Percentiles rank a stretch among this genome's conserved stretches.
phyloP scores from a whole-genome alignment of 163 green algal species.

The Picocystis sp. region DNA sequence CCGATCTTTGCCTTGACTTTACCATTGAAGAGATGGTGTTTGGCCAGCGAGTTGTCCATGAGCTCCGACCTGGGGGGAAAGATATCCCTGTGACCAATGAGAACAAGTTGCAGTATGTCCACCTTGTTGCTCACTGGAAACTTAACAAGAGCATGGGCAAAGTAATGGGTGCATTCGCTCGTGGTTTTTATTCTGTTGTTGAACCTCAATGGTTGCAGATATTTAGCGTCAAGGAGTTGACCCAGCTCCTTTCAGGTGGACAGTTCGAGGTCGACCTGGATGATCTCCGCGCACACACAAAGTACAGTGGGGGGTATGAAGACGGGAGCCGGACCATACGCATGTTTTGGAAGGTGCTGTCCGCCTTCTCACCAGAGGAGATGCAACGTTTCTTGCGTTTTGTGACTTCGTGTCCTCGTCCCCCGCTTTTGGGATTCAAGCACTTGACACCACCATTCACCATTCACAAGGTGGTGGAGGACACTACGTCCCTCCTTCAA shows the following conservation, averaged over 20 bases:
- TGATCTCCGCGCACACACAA: conserved; percentile 30
- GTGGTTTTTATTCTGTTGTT: conserved; percentile 24
- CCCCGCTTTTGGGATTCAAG: conserved; percentile 69
- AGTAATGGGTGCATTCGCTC: conserved; percentile 34
- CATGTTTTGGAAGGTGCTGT: conserved; percentile 67
- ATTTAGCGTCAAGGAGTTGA: conserved; percentile 70
- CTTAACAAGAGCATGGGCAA: conserved; percentile 47
- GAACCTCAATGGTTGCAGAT: conserved; percentile 24
- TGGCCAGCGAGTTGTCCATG: conserved; percentile 21
- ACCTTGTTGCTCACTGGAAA: conserved; percentile 63
- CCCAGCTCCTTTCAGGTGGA: conserved; percentile 55
- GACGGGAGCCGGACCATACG: conserved; percentile 33
- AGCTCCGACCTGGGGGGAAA: conserved; percentile 48
- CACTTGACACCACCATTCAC: conserved; percentile 57
- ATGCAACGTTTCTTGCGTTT: conserved; percentile 60
- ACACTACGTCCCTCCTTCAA: neutral
- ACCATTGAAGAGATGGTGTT: conserved; percentile 50
- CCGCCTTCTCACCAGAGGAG: conserved; percentile 28
- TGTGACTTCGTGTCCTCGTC: conserved; percentile 50
- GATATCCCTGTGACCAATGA: conserved; percentile 47
- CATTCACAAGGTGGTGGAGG: conserved; percentile 54
- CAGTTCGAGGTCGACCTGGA: conserved; percentile 41
- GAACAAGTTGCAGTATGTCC: conserved; percentile 36
- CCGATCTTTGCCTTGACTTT: conserved; percentile 70
- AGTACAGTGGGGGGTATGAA: conserved; percentile 41